Evolutionary conservation across 352 stramenopile species (phyloP).

Genomic region (Globisporangium recalcitrans): DNA sequence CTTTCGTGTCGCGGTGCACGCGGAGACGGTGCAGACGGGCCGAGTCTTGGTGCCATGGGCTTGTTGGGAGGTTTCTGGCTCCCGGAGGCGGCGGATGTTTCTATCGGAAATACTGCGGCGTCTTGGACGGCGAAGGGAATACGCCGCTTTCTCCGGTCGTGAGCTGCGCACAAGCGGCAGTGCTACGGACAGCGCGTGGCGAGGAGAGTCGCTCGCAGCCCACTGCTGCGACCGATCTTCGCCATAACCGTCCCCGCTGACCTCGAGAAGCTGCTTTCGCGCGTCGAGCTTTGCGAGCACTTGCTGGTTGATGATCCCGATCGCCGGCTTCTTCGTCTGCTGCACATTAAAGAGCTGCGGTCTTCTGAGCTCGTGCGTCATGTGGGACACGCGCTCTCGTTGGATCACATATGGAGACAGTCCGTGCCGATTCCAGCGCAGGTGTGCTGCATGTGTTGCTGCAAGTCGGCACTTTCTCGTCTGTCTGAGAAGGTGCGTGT

Average conservation of each 20-base stretch:
- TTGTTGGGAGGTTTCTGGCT: conserved; percentile 13
- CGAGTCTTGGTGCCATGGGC: neutral
- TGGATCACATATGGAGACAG: neutral
- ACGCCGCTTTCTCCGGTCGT: conserved; percentile 30
- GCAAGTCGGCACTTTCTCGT: neutral
- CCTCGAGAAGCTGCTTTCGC: conserved; percentile 10
- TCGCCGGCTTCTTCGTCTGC: conserved; percentile 26
- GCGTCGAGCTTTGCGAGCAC: conserved; percentile 37
- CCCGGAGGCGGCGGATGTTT: conserved; percentile 24
- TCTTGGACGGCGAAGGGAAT: conserved; percentile 37
- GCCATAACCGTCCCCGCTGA: conserved; percentile 11
- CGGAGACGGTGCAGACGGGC: neutral
- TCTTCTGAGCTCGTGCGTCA: conserved; percentile 53
- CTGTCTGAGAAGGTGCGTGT: neutral
- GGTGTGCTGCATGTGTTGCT: neutral
- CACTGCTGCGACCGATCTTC: conserved; percentile 16
- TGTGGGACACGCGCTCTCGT: conserved; percentile 1
- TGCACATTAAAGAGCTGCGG: conserved; percentile 53
- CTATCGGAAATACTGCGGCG: conserved; percentile 63
- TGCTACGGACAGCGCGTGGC: conserved; percentile 22
- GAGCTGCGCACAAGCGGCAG: conserved; percentile 49
- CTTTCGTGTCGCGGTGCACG: conserved; percentile 18
- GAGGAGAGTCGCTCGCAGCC: conserved; percentile 8
- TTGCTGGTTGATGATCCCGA: conserved; percentile 47
- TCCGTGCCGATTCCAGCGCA: neutral